Conservation (phyloP, 1,139 yeast genomes). For the Kluyveromyces sp. region DNA sequence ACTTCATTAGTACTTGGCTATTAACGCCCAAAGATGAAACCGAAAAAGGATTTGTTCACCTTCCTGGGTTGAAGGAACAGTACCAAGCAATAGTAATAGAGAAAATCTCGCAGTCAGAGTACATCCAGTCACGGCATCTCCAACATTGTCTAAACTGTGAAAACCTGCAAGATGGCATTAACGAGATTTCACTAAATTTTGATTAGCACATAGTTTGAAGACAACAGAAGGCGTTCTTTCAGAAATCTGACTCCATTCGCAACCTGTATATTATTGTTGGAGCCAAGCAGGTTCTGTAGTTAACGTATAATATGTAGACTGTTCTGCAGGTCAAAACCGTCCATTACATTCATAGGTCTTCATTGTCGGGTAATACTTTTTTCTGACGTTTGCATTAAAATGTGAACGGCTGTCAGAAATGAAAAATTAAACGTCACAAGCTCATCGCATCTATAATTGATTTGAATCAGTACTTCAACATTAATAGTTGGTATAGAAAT, state of each 20-base stretch:
- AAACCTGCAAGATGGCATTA: neutral
- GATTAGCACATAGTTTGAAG: no score
- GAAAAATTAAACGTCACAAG: neutral
- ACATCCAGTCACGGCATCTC: neutral
- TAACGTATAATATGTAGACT: no score
- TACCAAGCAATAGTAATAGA: conserved; percentile 2
- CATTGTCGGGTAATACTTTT: no score
- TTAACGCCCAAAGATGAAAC: neutral
- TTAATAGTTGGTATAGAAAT: neutral
- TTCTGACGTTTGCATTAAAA: no score
- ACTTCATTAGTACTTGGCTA: conserved; percentile 4
- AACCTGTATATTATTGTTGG: no score
- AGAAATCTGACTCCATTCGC: no score
- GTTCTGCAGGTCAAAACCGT: no score
- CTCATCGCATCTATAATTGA: conserved; percentile 3
- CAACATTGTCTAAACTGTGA: neutral
- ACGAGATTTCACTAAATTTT: neutral
- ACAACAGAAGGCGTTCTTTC: no score
- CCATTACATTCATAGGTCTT: no score
- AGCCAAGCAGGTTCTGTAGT: no score
- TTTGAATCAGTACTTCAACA: neutral
- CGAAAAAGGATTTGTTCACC: neutral
- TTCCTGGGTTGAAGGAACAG: conserved; percentile 5
- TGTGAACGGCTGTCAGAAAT: no score
- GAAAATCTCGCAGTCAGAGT: neutral